Evolutionary conservation across 768 basidiomycete species (phyloP), one percentile per base, ranked within the genome.

Genomic region (Mycena vitilis): DNA sequence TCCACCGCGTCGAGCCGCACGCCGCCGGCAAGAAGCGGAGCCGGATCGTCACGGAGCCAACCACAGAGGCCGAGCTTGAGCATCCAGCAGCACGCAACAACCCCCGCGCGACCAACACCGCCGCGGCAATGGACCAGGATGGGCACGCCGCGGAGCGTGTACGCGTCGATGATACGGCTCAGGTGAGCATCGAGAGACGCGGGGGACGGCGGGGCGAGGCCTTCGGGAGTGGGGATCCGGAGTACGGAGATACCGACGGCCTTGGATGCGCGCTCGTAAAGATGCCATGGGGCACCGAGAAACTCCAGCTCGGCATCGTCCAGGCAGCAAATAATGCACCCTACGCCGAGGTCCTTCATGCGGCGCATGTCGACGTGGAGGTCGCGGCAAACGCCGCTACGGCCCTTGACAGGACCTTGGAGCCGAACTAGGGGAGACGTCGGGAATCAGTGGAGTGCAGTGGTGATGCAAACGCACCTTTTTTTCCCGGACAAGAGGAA

Each of bases 401-500:
- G 85, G 5, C 96, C 95, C 74, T 89, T 89, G 12, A 91, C 86
- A 37, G 93, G 91, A 4, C 94, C 94, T 58, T 83, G 83, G 30
- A 94, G 80, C 62, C 94, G 88, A 20, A 94, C 92, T 93, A 54
- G 18, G 38, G 13, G 37, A 45, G 42, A 64, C 49, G 25, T 48
- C 30, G 25, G 48, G 44, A 20, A 52, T 71, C n/a, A 52, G 44
- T 60, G 53, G 42, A 60, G 53, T 13, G 15, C 52, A 47, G 54
- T 40, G 59, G 15, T 52, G 45, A 56, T 40, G 59, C 56, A 60
- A 45, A 34, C 78, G 12, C 37, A 91, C 92, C 91, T 85, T 98
- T 95, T 80, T 99, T 99, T 5, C 96, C 96, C 3, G 96, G 96
- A 81, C 97, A 98, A 8, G 94, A 95, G 8, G 93, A 95, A 38